These are phyloP conservation scores for Phytophthora pluvialis DNA, from an alignment of 352 stramenopile species.

Conservation along the genomic window DNA sequence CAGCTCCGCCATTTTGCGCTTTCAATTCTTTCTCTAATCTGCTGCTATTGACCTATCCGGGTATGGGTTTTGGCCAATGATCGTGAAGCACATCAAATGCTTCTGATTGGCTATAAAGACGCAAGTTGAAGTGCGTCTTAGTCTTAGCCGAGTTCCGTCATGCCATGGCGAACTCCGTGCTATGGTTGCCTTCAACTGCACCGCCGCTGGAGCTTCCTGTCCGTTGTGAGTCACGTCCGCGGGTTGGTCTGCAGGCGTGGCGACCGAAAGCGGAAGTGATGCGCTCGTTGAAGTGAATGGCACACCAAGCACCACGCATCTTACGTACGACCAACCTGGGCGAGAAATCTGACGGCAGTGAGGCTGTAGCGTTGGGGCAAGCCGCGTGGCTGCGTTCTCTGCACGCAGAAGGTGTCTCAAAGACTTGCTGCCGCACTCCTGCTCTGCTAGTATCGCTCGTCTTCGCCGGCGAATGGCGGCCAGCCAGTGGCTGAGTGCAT, in stretches of 20 bases:
- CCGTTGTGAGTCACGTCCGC: no score
- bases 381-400: constrained; percentile 1
- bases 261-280: no score
- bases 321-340: no score
- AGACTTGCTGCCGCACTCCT: background rate
- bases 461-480: no score
- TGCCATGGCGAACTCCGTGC: background rate
- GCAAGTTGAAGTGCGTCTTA: constrained; percentile 3
- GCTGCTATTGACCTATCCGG: background rate
- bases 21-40: constrained; percentile 21
- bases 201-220: no score
- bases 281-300: no score
- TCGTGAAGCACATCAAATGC: background rate
- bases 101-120: constrained; percentile 5
- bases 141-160: background rate
- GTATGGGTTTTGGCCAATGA: background rate
- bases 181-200: no score
- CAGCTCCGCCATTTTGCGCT: constrained; percentile 42
- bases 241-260: no score
- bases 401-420: constrained; percentile 3
- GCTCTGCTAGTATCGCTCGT: background rate
- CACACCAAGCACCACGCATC: no score
- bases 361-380: background rate
- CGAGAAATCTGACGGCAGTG: no score
- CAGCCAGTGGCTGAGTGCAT: background rate